A percentile compares a stretch with the other conserved stretches of the same genome.
Evolutionary conservation across 2,329 filamentous ascomycete genomes (phyloP).

Genomic region (Fusarium mundagurra): DNA sequence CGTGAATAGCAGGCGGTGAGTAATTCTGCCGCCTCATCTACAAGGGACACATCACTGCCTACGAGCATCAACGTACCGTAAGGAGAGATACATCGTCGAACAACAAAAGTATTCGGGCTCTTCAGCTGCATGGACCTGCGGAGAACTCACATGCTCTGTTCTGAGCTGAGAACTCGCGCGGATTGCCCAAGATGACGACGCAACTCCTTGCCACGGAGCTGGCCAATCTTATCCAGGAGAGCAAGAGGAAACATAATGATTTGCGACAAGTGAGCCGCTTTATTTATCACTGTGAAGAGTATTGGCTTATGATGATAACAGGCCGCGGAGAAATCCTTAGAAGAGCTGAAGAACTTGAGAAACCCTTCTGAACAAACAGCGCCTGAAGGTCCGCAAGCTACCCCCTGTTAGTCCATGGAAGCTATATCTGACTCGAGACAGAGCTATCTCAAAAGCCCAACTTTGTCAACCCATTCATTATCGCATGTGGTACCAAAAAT

Average conservation of each 20-base stretch:
- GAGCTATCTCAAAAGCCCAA: conserved; percentile 83
- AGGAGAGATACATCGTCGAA: conserved; percentile 28
- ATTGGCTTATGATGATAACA: conserved; percentile 47
- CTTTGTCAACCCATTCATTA: conserved; percentile 93
- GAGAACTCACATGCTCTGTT: conserved; percentile 34
- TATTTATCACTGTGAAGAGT: background rate
- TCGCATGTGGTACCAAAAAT: conserved; percentile 91
- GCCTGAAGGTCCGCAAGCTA: conserved; percentile 47
- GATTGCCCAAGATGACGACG: conserved; percentile 77
- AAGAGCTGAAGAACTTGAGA: conserved; percentile 75
- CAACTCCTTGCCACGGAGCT: conserved; percentile 90
- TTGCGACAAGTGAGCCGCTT: conserved; percentile 74
- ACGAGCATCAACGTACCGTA: conserved; percentile 26
- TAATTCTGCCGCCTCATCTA: conserved; percentile 44
- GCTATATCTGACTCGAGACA: conserved; percentile 51
- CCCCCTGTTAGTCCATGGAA: conserved; percentile 11
- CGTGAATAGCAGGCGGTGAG: conserved; percentile 43
- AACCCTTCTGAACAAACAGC: conserved; percentile 51
- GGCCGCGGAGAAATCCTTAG: conserved; percentile 93
- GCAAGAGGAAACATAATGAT: conserved; percentile 93
- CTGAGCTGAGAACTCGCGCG: conserved; percentile 37
- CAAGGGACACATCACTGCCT: conserved; percentile 46
- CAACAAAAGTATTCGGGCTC: conserved; percentile 14
- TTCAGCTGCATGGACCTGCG: conserved; percentile 42
- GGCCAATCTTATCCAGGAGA: conserved; percentile 91